Conservation (phyloP, 495 filamentous ascomycete species). For the Annulohypoxylon bovei region DNA sequence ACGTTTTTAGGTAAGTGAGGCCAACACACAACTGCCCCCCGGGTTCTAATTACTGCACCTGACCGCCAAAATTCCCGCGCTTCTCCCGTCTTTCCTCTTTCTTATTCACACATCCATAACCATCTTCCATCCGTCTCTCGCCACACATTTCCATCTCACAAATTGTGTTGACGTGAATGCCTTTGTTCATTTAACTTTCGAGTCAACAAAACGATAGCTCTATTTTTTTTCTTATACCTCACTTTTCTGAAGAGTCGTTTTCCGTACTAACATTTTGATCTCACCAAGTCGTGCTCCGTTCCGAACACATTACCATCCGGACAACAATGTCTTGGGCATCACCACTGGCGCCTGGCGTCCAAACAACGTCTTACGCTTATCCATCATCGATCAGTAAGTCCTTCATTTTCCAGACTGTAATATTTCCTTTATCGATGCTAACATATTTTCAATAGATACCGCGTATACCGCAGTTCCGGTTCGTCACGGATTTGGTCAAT, state of each 20-base stretch:
- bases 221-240: neutral
- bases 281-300: neutral
- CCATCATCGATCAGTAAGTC: conserved; percentile 41
- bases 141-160: conserved; percentile 9
- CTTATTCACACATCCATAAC: neutral
- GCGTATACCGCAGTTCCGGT: conserved; percentile 64
- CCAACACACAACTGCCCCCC: neutral
- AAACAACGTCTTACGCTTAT: conserved; percentile 47
- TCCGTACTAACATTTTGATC: conserved; percentile 24
- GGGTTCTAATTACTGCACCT: conserved; percentile 1
- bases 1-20: conserved; percentile 5
- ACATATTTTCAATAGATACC: conserved; percentile 47
- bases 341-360: conserved; percentile 46
- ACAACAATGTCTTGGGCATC: conserved; percentile 48
- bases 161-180: conserved; percentile 8
- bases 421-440: conserved; percentile 22
- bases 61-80: conserved; percentile 9
- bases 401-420: neutral
- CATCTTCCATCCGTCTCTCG: neutral
- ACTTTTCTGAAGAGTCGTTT: conserved; percentile 2
- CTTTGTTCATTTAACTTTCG: conserved; percentile 12
- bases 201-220: conserved; percentile 7
- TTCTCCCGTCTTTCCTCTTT: neutral
- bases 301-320: neutral
- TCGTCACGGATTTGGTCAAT: conserved; percentile 56